A percentile compares a stretch with the other conserved stretches of the same genome.
Evolutionary conservation across 306 rosid species (phyloP).

Genomic region (Corylus americana): DNA sequence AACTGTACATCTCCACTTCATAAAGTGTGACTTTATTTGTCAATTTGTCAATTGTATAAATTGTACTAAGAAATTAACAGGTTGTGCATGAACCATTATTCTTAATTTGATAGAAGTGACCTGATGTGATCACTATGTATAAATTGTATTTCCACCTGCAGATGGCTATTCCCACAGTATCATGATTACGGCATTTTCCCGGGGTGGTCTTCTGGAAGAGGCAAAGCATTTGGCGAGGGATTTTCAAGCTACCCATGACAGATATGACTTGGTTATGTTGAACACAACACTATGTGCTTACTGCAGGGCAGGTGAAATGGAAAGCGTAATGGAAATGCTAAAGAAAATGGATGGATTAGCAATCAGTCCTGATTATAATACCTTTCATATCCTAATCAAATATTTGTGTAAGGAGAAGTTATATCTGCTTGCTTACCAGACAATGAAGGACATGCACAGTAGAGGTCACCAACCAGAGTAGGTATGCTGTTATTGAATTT

Average conservation of each 20-base stretch:
- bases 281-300: constrained; percentile 94
- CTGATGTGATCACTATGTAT: background rate
- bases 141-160: constrained; percentile 40
- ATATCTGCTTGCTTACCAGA: constrained; percentile 74
- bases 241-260: constrained; percentile 65
- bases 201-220: constrained; percentile 77
- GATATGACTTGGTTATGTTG: constrained; percentile 81
- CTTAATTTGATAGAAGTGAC: constrained; percentile 20
- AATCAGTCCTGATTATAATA: constrained; percentile 80
- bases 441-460: constrained; percentile 77
- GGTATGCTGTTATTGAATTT: constrained; percentile 45
- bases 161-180: constrained; percentile 96
- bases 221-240: constrained; percentile 84
- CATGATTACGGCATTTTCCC: constrained; percentile 87
- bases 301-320: constrained; percentile 95
- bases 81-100: constrained; percentile 15
- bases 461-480: constrained; percentile 86
- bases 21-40: constrained; percentile 15
- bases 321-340: constrained; percentile 86
- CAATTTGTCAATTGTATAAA: constrained; percentile 34
- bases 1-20: background rate
- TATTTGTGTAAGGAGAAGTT: constrained; percentile 85
- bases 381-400: constrained; percentile 78
- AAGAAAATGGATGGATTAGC: constrained; percentile 86
- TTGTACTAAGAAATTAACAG: background rate